phyloP scores from a whole-genome alignment of 345 rosid species.

The Zanthoxylum bungeanum region DNA sequence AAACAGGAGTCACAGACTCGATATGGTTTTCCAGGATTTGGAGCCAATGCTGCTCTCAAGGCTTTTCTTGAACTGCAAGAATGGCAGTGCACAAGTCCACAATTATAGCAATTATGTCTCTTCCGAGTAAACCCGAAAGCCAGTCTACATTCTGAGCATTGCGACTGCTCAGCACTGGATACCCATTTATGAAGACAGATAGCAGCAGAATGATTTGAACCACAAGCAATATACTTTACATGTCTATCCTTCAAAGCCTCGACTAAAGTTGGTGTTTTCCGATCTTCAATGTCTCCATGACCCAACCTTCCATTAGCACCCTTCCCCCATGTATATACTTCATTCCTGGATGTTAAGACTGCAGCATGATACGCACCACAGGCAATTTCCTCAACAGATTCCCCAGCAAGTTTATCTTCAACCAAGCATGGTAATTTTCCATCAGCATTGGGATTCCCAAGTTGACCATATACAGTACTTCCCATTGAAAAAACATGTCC shows the following conservation, averaged over 20 bases:
- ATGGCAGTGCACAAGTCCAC: conserved; percentile 98
- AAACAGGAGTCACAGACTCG: conserved; percentile 94
- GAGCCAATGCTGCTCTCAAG: conserved; percentile 74
- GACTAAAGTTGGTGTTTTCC: conserved; percentile 69
- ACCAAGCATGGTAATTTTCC: conserved; percentile 78
- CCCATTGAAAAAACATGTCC: conserved; percentile 90
- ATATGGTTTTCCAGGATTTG: conserved; percentile 82
- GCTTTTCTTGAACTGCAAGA: conserved; percentile 92
- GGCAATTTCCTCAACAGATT: conserved; percentile 79
- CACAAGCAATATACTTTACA: conserved; percentile 80
- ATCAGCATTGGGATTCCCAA: conserved; percentile 77
- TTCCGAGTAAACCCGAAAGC: conserved; percentile 93
- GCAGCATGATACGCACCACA: conserved; percentile 91
- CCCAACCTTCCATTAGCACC: conserved; percentile 98
- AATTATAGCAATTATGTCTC: conserved; percentile 92
- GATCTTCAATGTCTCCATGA: conserved; percentile 88
- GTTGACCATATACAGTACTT: conserved; percentile 92
- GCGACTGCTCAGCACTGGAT: conserved; percentile 86
- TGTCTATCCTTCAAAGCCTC: conserved; percentile 88
- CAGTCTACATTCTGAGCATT: conserved; percentile 89
- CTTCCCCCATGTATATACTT: conserved; percentile 94
- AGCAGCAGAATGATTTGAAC: conserved; percentile 81
- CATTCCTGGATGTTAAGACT: conserved; percentile 74
- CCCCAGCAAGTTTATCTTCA: conserved; percentile 62
- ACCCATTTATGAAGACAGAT: conserved; percentile 96